These are phyloP conservation scores for Rhododendron williamsianum DNA, from an alignment of 148 eudicot species.

Conservation along the genomic window DNA sequence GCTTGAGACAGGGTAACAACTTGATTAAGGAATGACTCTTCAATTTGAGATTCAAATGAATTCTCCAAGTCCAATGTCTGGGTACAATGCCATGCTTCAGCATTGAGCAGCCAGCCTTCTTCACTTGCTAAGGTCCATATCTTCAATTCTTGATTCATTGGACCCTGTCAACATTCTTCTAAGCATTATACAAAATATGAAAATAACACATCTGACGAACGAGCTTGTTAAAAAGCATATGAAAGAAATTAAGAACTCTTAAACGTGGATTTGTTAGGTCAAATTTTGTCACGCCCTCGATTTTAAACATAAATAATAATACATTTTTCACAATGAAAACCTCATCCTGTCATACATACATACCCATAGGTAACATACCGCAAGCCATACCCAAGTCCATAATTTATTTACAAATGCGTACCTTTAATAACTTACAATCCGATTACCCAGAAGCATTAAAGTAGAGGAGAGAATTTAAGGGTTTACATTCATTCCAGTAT, in stretches of 20 bases:
- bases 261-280: not conserved
- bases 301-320: too few relatives aligned
- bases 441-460: too few relatives aligned
- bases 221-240: not conserved
- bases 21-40: constrained; percentile 86
- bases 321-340: too few relatives aligned
- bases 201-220: not conserved
- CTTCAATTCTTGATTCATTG: constrained; percentile 79
- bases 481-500: too few relatives aligned
- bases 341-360: too few relatives aligned
- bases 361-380: too few relatives aligned
- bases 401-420: too few relatives aligned
- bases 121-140: constrained; percentile 83
- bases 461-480: too few relatives aligned
- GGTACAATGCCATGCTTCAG: constrained; percentile 85
- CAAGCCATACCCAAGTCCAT: too few relatives aligned
- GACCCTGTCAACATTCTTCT: constrained; percentile 48
- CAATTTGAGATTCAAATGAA: constrained; percentile 55
- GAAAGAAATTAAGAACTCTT: not conserved
- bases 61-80: constrained; percentile 77
- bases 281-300: not conserved
- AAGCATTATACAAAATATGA: not conserved
- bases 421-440: too few relatives aligned
- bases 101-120: constrained; percentile 98
- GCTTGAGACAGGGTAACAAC: constrained; percentile 74